Conservation (phyloP, 495 filamentous ascomycete genomes). For the Tuber melanosporum region DNA sequence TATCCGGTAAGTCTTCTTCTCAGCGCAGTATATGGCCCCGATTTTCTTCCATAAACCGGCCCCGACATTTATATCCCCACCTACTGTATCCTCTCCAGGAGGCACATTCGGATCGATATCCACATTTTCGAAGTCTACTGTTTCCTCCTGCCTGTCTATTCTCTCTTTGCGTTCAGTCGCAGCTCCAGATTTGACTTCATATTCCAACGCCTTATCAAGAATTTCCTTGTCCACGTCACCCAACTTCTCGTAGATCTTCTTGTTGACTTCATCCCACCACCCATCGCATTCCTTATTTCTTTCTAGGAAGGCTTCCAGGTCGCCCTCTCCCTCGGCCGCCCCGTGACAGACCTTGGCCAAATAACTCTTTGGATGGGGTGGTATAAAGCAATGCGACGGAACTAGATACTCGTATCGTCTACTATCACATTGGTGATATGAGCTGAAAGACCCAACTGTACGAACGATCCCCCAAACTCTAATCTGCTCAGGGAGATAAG, state of each 20-base stretch:
- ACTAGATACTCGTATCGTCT: slow-evolving; percentile 95
- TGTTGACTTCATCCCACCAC: slow-evolving; percentile 76
- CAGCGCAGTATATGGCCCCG: slow-evolving; percentile 66
- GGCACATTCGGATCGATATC: not conserved
- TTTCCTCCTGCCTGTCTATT: slow-evolving; percentile 6
- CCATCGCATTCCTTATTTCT: slow-evolving; percentile 68
- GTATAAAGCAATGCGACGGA: slow-evolving; percentile 81
- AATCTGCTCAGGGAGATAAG: slow-evolving; percentile 75
- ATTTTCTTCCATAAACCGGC: slow-evolving; percentile 55
- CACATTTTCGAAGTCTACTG: slow-evolving; percentile 6
- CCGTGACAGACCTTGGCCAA: slow-evolving; percentile 72
- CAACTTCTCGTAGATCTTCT: slow-evolving; percentile 67
- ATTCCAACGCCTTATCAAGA: slow-evolving; percentile 39
- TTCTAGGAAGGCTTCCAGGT: slow-evolving; percentile 58
- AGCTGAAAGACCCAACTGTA: slow-evolving; percentile 78
- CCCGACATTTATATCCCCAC: slow-evolving; percentile 8
- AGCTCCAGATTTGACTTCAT: slow-evolving; percentile 44
- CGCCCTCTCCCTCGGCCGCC: slow-evolving; percentile 61
- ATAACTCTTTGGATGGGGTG: slow-evolving; percentile 80
- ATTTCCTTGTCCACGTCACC: slow-evolving; percentile 21
- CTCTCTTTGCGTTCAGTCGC: not conserved
- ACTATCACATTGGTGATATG: slow-evolving; percentile 86
- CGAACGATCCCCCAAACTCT: slow-evolving; percentile 85
- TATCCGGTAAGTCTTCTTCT: slow-evolving; percentile 76
- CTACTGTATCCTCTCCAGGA: slow-evolving; percentile 42